Evolutionary conservation across 139 green algal species (phyloP), one percentile per base, ranked within the genome.

Genomic region (Closterium sp.): DNA sequence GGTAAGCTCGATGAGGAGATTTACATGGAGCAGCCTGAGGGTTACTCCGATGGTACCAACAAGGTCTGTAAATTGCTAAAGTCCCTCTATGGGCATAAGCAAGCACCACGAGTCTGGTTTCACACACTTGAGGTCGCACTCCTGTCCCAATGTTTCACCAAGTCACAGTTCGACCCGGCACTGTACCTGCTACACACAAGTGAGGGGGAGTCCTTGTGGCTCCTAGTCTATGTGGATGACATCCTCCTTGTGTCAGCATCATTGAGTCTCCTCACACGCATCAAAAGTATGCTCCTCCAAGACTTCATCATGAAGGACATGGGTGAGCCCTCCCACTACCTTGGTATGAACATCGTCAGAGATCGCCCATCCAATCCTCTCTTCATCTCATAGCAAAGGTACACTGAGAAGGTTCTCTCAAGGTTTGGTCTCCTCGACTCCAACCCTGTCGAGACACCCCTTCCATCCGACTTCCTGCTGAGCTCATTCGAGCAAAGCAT

Each of bases 1-100:
- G 88, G 88, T 31, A 69, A 91, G 89, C 33, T 91, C 16, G 88
- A 91, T 10, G 88, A 91, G n/a, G 88, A 91, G 31, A 91, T 91
- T 23, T 91, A 89, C 33, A 87, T 91, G 88, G 28, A 34, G 21
- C 64, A 89, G 33, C 88, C 43, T 69, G 10, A 25, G 9, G 43
- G 43, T 69, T 69, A 69, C 43, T 69, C 43, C 3, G 9, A 69
- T 69, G 43, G 43, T 69, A 69, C 10, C 43, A 69, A 12, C 43
- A 69, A 69, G 43, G 43, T 69, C 43, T 69, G 43, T 16, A 69
- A 69, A 16, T 16, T 69, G 43, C 43, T 69, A 16, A 69, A 69
- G 43, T 69, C 43, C 43, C 43, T 69, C 43, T 69, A 69, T 69
- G 43, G 43, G 23, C 43, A 25, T 25, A 69, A 69, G 43, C 43